Evolutionary conservation across 2,329 filamentous ascomycete genomes (phyloP).

Genomic region (Hypoxylon sp.): DNA sequence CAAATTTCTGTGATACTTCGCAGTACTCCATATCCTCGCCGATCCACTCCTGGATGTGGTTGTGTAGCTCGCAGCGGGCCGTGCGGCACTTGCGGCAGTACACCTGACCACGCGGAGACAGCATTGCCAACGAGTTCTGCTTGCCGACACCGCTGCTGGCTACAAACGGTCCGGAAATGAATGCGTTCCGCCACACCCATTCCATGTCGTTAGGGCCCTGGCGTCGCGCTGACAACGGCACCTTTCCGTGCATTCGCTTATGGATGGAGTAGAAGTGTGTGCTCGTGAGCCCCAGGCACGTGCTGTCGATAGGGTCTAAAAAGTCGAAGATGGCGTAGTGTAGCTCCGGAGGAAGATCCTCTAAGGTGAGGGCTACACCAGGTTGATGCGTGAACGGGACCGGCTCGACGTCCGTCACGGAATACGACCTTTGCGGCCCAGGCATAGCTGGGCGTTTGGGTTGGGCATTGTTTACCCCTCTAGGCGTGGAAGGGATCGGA

Average conservation of each 20-base stretch:
- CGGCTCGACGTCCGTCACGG: conserved; percentile 73
- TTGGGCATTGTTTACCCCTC: conserved; percentile 32
- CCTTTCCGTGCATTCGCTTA: conserved; percentile 67
- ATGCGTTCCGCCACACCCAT: conserved; percentile 73
- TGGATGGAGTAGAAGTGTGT: conserved; percentile 72
- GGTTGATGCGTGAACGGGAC: conserved; percentile 65
- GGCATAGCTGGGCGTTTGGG: conserved; percentile 57
- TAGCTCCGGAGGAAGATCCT: conserved; percentile 71
- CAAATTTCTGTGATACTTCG: conserved; percentile 71
- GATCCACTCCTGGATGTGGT: conserved; percentile 74
- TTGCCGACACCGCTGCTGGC: conserved; percentile 39
- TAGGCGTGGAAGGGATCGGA: conserved; percentile 31
- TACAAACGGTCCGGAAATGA: conserved; percentile 58
- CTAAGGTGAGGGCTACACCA: conserved; percentile 62
- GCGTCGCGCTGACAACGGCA: conserved; percentile 71
- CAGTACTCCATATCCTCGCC: conserved; percentile 72
- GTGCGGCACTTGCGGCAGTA: conserved; percentile 75
- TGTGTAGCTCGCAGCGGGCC: conserved; percentile 73
- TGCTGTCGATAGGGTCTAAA: conserved; percentile 75
- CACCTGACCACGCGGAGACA: conserved; percentile 71
- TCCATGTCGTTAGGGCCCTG: conserved; percentile 74
- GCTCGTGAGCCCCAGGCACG: conserved; percentile 72
- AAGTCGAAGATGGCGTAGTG: conserved; percentile 74
- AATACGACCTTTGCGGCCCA: conserved; percentile 70
- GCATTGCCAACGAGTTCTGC: conserved; percentile 59